Base-by-base conservation (phyloP, 1,139 yeast genomes). In the Arxiozyma slooffiae region DNA sequence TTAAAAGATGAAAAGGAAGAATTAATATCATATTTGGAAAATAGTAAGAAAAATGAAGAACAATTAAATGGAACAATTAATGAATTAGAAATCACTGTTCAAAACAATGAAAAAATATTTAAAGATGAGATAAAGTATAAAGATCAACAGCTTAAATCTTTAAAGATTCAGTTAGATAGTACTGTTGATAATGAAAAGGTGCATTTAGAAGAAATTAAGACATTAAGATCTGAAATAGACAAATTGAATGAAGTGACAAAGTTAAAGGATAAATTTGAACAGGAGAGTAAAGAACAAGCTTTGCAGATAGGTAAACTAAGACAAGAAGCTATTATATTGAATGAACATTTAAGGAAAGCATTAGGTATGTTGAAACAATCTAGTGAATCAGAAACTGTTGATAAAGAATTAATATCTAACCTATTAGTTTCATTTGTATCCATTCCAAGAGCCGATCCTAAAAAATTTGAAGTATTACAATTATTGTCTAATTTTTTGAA, bases 281-380 rank as follows among this genome's bases (percentile, higher is more conserved):
- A 68, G 24, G 83, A 80, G 50, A 65, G 76, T 16, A 85, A 85
- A 58, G 88, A 82, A 56, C 89, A 88, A 67, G 90, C 81, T 55
- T 72, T 89, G 26, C 76, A 82, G 49, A 79, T 92, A 48, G 97
- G 97, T 4, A 92, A 92, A 64, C 75, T 92, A 50, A 80, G 97
- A 50, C 97, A 92, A 64, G 97, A 92, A 67, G 95, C 96, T 1
- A 92, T 92, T n/a, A 87, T 88, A 36, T 71, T 90, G 51, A 92
- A 92, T 65, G 98, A 92, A 63, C 98, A 92, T 70, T 71, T 92
- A 52, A 89, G 96, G 18, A 90, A 92, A 63, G 95, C 97, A 1
- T 70, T 94, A 53, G 80, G 89, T 18, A 72, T 90, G 67, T 80
- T 92, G 53, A 89, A 89, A 61, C 81, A 82, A 59, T 81, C 78